Evolutionary conservation across 148 eudicot genomes (phyloP), one percentile per base, ranked within the genome.

Genomic region (Rhododendron ferrugineum): DNA sequence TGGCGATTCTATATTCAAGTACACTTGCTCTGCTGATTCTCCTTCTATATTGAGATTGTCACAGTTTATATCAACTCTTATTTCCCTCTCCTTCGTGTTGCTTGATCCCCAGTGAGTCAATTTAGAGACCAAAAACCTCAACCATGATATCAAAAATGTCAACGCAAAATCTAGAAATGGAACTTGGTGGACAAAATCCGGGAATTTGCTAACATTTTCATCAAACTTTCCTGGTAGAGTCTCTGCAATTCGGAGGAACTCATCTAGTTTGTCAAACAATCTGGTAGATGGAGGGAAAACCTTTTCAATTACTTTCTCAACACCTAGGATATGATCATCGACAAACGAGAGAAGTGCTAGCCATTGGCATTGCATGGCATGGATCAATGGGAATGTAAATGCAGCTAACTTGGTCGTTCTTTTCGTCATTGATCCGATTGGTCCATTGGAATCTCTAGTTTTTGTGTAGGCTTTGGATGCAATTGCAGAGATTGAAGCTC

Each of bases 81-180:
- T 93, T 50, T 93, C 98, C 89, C 91, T 93, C 88, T 93, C 95
- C 80, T 66, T 88, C 0, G 89, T 81, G 50, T 85, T 58, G 28
- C 89, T 84, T 34, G 80, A 76, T 74, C 90, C 88, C 89, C 90
- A 87, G 28, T 42, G 78, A 70, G 84, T 82, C 87, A 89, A 86
- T 16, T 34, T 42, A 5, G 86, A 84, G 20, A 89, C 73, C 26
- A 89, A 4, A 70, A 91, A 83, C 36, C 89, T 88, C 64, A 92
- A 74, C 91, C 90, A 90, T 34, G 90, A 84, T 16, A 91, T 87
- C 11, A 82, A 64, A 64, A 28, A 78, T 15, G 54, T 28, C 54
- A 88, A 66, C 0, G 46, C 82, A 87, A 88, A 82, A 76, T 90
- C 93, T 0, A 92, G 87, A 26, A 91, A 82, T 3, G 92, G 89